Evolutionary conservation across 1,284 basidiomycete genomes (phyloP).

Genomic region (Mycosarcoma maydis): DNA sequence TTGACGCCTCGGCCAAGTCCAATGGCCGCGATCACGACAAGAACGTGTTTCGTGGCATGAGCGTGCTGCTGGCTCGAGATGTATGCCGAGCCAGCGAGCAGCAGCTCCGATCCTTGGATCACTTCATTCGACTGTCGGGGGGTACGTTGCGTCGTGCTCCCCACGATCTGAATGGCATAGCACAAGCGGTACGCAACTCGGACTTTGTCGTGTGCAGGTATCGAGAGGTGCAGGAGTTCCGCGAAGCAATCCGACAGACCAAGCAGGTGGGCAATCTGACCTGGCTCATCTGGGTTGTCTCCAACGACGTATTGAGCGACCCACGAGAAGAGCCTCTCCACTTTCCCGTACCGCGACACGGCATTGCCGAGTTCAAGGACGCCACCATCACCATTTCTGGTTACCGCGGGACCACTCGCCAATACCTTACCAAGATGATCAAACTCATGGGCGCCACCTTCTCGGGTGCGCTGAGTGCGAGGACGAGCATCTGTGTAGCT

Average conservation of each 20-base stretch:
- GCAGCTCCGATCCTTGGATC: conserved; percentile 67
- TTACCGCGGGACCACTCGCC: conserved; percentile 82
- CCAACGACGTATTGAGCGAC: conserved; percentile 73
- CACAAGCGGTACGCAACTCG: conserved; percentile 66
- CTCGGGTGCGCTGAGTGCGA: conserved; percentile 77
- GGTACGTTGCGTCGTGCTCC: conserved; percentile 40
- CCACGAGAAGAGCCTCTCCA: conserved; percentile 77
- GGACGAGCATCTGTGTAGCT: conserved; percentile 81
- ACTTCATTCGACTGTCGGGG: conserved; percentile 45
- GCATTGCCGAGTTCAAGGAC: conserved; percentile 66
- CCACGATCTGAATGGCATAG: conserved; percentile 38
- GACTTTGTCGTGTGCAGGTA: conserved; percentile 78
- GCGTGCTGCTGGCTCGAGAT: conserved; percentile 49
- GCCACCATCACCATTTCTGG: conserved; percentile 85
- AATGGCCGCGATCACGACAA: conserved; percentile 8
- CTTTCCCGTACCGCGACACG: conserved; percentile 71
- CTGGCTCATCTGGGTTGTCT: conserved; percentile 82
- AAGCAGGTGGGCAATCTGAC: conserved; percentile 80
- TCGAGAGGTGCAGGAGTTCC: conserved; percentile 76
- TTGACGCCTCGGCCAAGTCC: not conserved
- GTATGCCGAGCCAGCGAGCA: conserved; percentile 48
- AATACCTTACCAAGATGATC: conserved; percentile 86
- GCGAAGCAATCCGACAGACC: conserved; percentile 73
- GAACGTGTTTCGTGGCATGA: conserved; percentile 35
- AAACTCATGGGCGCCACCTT: conserved; percentile 79